Base-by-base conservation (phyloP, 208 protist genomes). In the Histomonas meleagridis region DNA sequence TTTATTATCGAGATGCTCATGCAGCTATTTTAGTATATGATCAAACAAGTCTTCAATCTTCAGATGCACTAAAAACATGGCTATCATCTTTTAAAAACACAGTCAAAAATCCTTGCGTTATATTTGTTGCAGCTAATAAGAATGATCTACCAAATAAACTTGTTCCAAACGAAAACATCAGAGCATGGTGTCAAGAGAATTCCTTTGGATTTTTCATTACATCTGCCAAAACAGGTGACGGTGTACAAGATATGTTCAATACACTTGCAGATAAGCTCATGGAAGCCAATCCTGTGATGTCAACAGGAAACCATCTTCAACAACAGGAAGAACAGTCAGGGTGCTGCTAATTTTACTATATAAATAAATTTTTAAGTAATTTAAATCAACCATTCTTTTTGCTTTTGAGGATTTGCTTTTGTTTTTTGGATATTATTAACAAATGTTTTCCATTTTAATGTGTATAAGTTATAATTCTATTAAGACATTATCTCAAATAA, bases 1-100 rank as follows among this genome's bases (percentile, higher is more conserved):
- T 79, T 79, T 79, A 79, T 79, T 79, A 79, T 51, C 28, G 70
- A 49, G 70, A 79, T 79, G n/a, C 70, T 35, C 26, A 49, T 28
- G 70, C 70, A n/a, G 70, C 70, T 21, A 23, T 79, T 79, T 49
- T 79, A 46, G 70, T 79, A 49, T 79, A 79, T 18, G 70, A 79
- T 49, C 70, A 79, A 79, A 46, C 40, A 1, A 79, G 40, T 79
- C 70, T 28, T 46, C 40, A 79, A 51, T 79, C 70, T 49, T 32
- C 70, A 28, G 70, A 79, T 51, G 32, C 70, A n/a, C 28, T 79
- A 48, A 35, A 79, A 21, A 28, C 32, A 7, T 79, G 70, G 70
- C 40, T 79, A 21, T 49, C 46, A 18, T 46, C 40, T 49, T 79
- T 79, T 18, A 46, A 49, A 79, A 28, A 18, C 5, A 21, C 32